Base-by-base conservation (phyloP, 176 grass and related monocot genomes). In the Cenchrus americanus region DNA sequence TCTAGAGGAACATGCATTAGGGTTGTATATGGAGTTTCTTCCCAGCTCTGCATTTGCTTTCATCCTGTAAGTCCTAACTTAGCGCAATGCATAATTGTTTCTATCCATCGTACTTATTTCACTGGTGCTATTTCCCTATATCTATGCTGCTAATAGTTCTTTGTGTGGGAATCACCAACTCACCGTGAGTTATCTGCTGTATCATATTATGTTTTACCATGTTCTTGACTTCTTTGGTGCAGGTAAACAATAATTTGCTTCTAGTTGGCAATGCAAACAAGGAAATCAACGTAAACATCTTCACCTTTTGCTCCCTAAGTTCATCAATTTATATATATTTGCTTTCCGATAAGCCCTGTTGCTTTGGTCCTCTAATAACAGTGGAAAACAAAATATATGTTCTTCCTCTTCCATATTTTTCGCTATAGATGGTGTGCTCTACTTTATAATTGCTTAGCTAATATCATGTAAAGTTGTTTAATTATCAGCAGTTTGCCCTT, bases 201-300 rank as follows among this genome's bases (percentile, higher is more conserved):
- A 55, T 80, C 69, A 54, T 65, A 81, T 63, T 60, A 82, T 52
- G 26, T 68, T 91, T 91, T 75, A 85, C 77, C 49, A 22, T 27
- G 49, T 48, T 85, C n/a, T 74, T 7, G n/a, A 69, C 21, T 22
- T 30, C 73, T 83, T 84, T 60, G 62, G 80, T 90, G 84, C 91
- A 99, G 96, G 93, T 99, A 26, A 99, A 99, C 73, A 99, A 99
- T 89, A 99, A 99, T 85, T 94, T 99, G 61, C 86, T 99, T 75
- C 78, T 92, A 72, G 89, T 94, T 86, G 96, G 96, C 69, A 99
- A 99, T 14, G 79, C 89, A 78, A 94, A 92, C 75, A 99, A 80
- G 83, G 96, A 99, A 90, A 92, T 99, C 77, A 99, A 78, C 73
- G 96, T 99, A 99, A 87, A 42, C 18, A 26, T 88, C 85, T 15